Evolutionary conservation across 805 yeast species (phyloP).

Genomic region (Debaryomyces tyrocola): DNA sequence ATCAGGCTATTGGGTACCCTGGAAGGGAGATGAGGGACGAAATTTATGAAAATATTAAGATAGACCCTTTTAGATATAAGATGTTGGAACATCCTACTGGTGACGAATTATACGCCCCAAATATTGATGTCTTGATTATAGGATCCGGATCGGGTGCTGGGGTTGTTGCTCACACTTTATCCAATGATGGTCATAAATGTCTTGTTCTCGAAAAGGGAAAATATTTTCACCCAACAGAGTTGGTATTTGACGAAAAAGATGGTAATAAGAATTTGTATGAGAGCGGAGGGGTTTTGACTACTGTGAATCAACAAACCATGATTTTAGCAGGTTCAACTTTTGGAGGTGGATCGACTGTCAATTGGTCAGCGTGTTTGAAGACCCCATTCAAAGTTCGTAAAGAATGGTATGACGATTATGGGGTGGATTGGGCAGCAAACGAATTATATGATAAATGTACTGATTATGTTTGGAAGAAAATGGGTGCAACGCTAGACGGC

Average conservation of each 20-base stretch:
- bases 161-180: constrained; percentile 48
- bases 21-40: constrained; percentile 26
- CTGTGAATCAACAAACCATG: constrained; percentile 32
- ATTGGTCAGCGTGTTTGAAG: constrained; percentile 55
- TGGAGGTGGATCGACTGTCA: constrained; percentile 60
- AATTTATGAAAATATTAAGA: constrained; percentile 25
- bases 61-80: constrained; percentile 26
- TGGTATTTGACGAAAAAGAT: constrained; percentile 34
- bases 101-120: constrained; percentile 32
- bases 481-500: constrained; percentile 45
- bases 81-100: constrained; percentile 32
- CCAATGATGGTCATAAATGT: constrained; percentile 41
- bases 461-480: constrained; percentile 46
- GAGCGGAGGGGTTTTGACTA: constrained; percentile 33
- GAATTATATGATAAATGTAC: constrained; percentile 43
- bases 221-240: constrained; percentile 36
- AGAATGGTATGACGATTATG: constrained; percentile 50
- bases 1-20: constrained; percentile 40
- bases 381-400: constrained; percentile 51
- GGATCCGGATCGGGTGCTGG: constrained; percentile 59
- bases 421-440: constrained; percentile 46
- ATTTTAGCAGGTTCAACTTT: constrained; percentile 53
- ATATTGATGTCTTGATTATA: constrained; percentile 46
- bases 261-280: constrained; percentile 42
- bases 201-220: constrained; percentile 53